Evolutionary conservation across 768 basidiomycete genomes (phyloP).

Genomic region (Strobilomyces dryophilus): DNA sequence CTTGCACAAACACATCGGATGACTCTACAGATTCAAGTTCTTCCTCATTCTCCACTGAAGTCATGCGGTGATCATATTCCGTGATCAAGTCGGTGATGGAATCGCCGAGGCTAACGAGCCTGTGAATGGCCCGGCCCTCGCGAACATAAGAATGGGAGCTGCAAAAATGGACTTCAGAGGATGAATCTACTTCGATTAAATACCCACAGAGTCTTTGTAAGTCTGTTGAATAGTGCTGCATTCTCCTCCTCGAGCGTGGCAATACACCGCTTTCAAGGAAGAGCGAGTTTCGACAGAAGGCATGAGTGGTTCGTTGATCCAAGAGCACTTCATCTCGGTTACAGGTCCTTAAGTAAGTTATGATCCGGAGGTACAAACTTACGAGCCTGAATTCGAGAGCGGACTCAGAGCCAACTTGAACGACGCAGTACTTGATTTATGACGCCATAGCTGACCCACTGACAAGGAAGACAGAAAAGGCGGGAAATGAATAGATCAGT

Average conservation of each 20-base stretch:
- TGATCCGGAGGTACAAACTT: too few relatives aligned
- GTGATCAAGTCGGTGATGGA: constrained; percentile 2
- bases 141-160: neutral
- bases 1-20: too few relatives aligned
- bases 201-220: neutral
- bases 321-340: too few relatives aligned
- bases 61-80: constrained; percentile 3
- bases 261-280: constrained; percentile 3
- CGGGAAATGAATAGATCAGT: too few relatives aligned
- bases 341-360: too few relatives aligned
- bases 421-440: too few relatives aligned
- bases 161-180: neutral
- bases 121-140: constrained; percentile 5
- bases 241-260: constrained; percentile 9
- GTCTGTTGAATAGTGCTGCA: neutral
- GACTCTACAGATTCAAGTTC: neutral
- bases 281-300: neutral
- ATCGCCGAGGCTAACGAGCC: constrained; percentile 6
- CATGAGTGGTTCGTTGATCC: too few relatives aligned
- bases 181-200: neutral
- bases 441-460: too few relatives aligned
- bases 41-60: neutral
- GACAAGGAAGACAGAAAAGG: too few relatives aligned
- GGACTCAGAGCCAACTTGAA: too few relatives aligned
- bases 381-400: too few relatives aligned